A percentile compares a stretch with the other conserved stretches of the same genome.
Conservation (phyloP, 202 grass and related monocot genomes). For the Elaeis oleifera region DNA sequence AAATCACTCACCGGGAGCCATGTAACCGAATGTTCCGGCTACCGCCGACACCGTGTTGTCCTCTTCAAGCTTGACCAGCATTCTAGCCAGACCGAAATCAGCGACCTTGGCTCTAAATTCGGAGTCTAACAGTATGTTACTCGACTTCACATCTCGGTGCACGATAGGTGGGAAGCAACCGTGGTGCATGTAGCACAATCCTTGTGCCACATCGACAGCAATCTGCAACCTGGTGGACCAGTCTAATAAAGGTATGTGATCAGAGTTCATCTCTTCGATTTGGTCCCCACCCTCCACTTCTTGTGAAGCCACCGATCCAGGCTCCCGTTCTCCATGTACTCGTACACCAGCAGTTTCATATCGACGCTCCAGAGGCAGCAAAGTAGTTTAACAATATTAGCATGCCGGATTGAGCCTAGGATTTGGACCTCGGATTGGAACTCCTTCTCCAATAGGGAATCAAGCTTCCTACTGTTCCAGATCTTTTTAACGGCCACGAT, state of each 20-base stretch:
- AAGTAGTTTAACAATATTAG: not conserved
- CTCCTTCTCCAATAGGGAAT: no score
- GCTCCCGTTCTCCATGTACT: conserved; percentile 19
- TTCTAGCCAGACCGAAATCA: conserved; percentile 13
- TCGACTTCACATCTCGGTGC: conserved; percentile 14
- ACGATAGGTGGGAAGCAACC: conserved; percentile 61
- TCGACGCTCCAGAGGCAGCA: not conserved
- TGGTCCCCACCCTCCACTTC: not conserved
- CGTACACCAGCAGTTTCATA: conserved; percentile 10
- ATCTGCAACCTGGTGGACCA: conserved; percentile 7
- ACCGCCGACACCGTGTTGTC: not conserved
- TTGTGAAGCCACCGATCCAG: conserved; percentile 6
- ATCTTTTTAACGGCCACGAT: conserved; percentile 20
- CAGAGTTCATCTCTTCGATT: not conserved
- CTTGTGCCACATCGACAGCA: conserved; percentile 38
- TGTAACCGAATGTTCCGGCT: conserved; percentile 8
- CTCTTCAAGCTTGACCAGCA: not conserved
- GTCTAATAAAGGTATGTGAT: not conserved
- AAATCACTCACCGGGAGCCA: conserved; percentile 2
- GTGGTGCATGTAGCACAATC: conserved; percentile 82
- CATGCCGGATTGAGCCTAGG: no score
- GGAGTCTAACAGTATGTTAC: conserved; percentile 14
- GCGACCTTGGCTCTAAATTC: conserved; percentile 8
- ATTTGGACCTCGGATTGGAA: no score
- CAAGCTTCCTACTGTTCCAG: not conserved